Evolutionary conservation across 352 stramenopile species (phyloP), one percentile per base, ranked within the genome.

Genomic region (Lagenidium giganteum): DNA sequence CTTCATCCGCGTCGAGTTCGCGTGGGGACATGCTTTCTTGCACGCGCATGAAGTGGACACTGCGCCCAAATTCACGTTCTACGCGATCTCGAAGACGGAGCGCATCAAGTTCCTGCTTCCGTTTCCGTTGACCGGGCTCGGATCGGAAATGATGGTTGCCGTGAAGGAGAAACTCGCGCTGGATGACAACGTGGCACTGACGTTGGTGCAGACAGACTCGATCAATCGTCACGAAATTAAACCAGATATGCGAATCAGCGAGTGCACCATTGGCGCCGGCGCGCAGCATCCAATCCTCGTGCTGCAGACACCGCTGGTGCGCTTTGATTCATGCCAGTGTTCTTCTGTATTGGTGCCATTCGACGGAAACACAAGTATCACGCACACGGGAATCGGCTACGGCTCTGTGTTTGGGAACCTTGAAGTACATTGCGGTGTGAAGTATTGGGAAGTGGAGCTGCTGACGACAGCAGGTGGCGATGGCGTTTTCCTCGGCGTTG

Each of bases 371-470:
- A 66, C 61, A 3, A 40, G 38, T 4, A 65, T 60, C 4, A 57
- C 68, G 17, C 74, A 84, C 31, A 50, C 70, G 18, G 61, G 55
- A 0, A 69, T 76, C 39, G 74, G 74, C 1, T 72, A 59, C 24
- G 69, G 64, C 4, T 74, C 67, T 1, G 64, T 84, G 12, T 28
- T 83, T 20, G 67, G 66, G 24, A 79, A 68, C 26, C 63, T 51
- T 18, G 54, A 71, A 16, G 47, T 82, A 12, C 42, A 47, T 13
- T 66, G 64, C 42, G 74, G 70, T 8, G 60, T 83, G 30, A 84
- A 83, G 52, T 87, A 87, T 47, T 87, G 74, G 74, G 70, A 87
- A 47, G 64, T 79, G 14, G 40, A 76, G 39, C 31, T 87, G 18
- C 27, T 67, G n/a, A 67, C 47, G 17, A 51, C 63, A 14, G 42